phyloP scores from a whole-genome alignment of 106 monocot genomes.

The Narthecium ossifragum region DNA sequence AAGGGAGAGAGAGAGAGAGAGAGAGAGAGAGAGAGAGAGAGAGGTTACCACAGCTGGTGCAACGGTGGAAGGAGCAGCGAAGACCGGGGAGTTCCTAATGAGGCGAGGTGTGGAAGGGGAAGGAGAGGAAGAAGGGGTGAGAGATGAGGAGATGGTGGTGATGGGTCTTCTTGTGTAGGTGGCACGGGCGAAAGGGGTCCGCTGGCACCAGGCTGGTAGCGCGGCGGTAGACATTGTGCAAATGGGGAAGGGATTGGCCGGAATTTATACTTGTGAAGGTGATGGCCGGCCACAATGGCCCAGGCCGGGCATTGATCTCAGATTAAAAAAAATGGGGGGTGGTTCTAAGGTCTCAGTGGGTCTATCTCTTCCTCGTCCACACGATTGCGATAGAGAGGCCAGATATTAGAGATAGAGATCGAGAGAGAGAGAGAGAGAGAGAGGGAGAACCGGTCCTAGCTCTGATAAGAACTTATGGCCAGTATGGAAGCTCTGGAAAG shows the following conservation, averaged over 20 bases:
- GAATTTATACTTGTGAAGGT: constrained; percentile 7
- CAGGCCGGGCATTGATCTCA: too few relatives aligned
- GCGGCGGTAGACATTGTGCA: constrained; percentile 35
- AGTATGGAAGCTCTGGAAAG: too few relatives aligned
- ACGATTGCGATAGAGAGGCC: too few relatives aligned
- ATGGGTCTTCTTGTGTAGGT: neutral
- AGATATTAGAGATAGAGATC: too few relatives aligned
- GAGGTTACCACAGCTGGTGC: constrained; percentile 14
- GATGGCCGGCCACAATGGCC: too few relatives aligned
- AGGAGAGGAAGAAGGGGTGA: constrained; percentile 2
- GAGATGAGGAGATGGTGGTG: constrained; percentile 16
- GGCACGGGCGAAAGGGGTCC: neutral
- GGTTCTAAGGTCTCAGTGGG: too few relatives aligned
- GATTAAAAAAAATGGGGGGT: too few relatives aligned
- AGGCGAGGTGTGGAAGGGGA: constrained; percentile 19
- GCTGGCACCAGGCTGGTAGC: constrained; percentile 5
- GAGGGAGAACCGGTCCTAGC: too few relatives aligned
- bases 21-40: neutral
- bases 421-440: too few relatives aligned
- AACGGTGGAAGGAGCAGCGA: constrained; percentile 25
- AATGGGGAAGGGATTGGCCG: neutral
- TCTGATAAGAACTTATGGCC: too few relatives aligned
- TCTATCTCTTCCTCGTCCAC: too few relatives aligned
- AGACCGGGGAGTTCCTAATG: constrained; percentile 39
- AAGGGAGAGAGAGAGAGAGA: constrained; percentile 2